phyloP scores from a whole-genome alignment of 2,329 filamentous ascomycete genomes.

The Tolypocladium guangdongense region DNA sequence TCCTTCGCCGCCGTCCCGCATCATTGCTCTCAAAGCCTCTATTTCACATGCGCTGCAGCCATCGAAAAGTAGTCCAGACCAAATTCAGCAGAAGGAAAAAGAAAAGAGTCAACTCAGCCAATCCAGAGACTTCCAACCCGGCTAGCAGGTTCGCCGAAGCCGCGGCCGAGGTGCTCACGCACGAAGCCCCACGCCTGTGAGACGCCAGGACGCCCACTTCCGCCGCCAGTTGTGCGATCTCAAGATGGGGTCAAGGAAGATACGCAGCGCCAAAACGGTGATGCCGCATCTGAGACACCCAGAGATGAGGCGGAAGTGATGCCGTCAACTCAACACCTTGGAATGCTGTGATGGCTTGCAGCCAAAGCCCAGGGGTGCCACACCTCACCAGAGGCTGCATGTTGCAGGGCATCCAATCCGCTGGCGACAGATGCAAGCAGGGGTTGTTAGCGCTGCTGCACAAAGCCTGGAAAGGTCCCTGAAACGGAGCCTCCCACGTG shows the following conservation, averaged over 20 bases:
- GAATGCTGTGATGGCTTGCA: neutral
- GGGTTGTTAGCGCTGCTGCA: conserved; percentile 13
- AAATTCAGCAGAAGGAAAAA: neutral
- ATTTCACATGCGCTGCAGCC: neutral
- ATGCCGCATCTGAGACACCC: neutral
- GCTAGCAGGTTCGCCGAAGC: neutral
- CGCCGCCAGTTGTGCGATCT: neutral
- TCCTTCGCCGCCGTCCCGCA: neutral
- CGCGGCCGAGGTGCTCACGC: neutral
- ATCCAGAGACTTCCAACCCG: neutral
- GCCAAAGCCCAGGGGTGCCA: neutral
- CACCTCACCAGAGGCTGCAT: neutral
- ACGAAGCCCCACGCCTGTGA: neutral
- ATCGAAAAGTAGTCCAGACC: neutral
- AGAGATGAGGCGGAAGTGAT: neutral
- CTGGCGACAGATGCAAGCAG: conserved; percentile 1
- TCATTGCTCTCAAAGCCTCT: neutral
- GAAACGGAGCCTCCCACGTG: conserved; percentile 17
- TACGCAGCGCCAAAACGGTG: neutral
- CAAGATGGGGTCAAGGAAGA: neutral
- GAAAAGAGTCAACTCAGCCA: neutral
- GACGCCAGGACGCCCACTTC: neutral
- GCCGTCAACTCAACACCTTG: neutral
- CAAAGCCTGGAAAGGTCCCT: conserved; percentile 6
- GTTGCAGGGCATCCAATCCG: neutral